Conservation (phyloP, 805 yeast genomes). For the Sugiyamaella marilandica region DNA sequence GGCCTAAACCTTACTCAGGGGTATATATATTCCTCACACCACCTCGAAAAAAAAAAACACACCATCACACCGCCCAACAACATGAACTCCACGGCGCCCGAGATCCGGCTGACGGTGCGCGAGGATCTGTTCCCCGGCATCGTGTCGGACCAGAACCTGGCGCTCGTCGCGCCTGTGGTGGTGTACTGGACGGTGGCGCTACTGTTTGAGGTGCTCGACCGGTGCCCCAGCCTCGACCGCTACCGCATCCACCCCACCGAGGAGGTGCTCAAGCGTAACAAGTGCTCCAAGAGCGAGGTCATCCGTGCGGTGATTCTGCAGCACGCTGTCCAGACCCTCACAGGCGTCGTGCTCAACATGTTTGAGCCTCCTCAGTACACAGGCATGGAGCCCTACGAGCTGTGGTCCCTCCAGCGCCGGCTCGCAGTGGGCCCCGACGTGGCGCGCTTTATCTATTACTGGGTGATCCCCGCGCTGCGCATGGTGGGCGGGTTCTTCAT, state of each 20-base stretch:
- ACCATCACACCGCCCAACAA: background rate
- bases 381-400: constrained; percentile 46
- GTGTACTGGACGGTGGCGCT: constrained; percentile 80
- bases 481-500: constrained; percentile 60
- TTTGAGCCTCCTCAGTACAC: constrained; percentile 48
- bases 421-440: constrained; percentile 30
- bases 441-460: constrained; percentile 53
- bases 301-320: constrained; percentile 77
- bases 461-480: constrained; percentile 57
- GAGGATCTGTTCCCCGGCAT: constrained; percentile 48
- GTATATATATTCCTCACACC: background rate
- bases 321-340: constrained; percentile 74
- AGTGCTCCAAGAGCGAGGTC: constrained; percentile 65
- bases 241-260: constrained; percentile 91
- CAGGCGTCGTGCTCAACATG: constrained; percentile 53
- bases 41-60: background rate
- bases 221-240: constrained; percentile 66
- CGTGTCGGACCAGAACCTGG: constrained; percentile 61
- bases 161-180: constrained; percentile 68
- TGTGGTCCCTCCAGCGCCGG: constrained; percentile 42
- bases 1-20: constrained; percentile 1
- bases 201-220: constrained; percentile 72
- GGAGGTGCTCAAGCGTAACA: constrained; percentile 72
- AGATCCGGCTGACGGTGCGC: constrained; percentile 7
- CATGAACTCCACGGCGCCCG: constrained; percentile 13